phyloP scores from a whole-genome alignment of 495 filamentous ascomycete genomes.

The Penicillium paxilli region DNA sequence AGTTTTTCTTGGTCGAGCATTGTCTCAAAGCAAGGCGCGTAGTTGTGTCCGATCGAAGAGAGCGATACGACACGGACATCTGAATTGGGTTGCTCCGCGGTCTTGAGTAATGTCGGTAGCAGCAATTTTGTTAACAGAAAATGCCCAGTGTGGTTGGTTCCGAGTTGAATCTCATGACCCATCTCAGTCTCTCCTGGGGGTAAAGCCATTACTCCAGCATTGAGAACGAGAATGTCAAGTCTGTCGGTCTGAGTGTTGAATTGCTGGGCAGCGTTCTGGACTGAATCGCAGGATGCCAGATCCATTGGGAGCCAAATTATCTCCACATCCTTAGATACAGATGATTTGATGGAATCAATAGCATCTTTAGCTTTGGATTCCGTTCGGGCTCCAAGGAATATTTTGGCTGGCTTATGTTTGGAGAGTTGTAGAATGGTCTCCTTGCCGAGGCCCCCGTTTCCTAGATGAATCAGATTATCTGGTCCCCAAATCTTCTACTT shows the following conservation, averaged over 20 bases:
- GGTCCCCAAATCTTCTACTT: background rate
- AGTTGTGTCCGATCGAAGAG: constrained; percentile 36
- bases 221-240: constrained; percentile 64
- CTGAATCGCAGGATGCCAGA: constrained; percentile 44
- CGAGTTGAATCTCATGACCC: constrained; percentile 59
- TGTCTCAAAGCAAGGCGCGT: constrained; percentile 27
- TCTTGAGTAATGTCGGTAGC: constrained; percentile 29
- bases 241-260: constrained; percentile 48
- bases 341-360: constrained; percentile 21
- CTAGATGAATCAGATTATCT: constrained; percentile 16
- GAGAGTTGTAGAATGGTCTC: constrained; percentile 53
- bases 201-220: constrained; percentile 63
- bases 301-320: constrained; percentile 46
- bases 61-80: constrained; percentile 47
- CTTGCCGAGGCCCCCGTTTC: constrained; percentile 60
- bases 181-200: constrained; percentile 37
- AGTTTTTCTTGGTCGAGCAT: constrained; percentile 30
- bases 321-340: constrained; percentile 19
- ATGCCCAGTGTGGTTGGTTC: constrained; percentile 58
- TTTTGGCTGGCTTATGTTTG: constrained; percentile 54
- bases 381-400: constrained; percentile 50
- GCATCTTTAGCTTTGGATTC: constrained; percentile 31
- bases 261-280: constrained; percentile 51
- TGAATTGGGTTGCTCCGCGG: constrained; percentile 33
- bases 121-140: constrained; percentile 57